Evolutionary conservation across 345 rosid genomes (phyloP).

Genomic region (Melaleuca quinquenervia): DNA sequence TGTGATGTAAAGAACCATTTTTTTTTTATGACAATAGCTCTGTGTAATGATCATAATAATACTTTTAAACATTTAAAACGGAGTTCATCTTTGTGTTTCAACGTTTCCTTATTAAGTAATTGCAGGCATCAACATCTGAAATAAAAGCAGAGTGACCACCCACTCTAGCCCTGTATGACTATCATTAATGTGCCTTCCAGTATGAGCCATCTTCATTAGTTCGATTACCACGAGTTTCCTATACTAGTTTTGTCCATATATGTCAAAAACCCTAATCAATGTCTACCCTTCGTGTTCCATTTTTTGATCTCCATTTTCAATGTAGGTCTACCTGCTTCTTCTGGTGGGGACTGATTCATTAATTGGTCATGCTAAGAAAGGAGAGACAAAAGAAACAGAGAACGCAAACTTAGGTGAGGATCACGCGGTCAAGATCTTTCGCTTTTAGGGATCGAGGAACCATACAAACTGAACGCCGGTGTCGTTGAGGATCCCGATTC

Average conservation of each 20-base stretch:
- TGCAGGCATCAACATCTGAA: neutral
- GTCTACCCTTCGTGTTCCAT: neutral
- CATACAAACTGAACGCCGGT: conserved; percentile 47
- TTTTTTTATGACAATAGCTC: neutral
- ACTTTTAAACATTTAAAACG: neutral
- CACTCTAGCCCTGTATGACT: neutral
- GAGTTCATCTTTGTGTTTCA: neutral
- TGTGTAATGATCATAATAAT: neutral
- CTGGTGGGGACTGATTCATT: neutral
- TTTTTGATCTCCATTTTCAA: neutral
- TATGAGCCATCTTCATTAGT: neutral
- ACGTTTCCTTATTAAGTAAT: neutral
- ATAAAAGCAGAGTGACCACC: neutral
- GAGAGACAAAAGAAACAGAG: neutral
- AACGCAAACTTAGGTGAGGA: neutral
- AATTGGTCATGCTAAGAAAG: neutral
- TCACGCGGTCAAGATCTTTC: neutral
- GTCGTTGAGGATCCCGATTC: conserved; percentile 43
- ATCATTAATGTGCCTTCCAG: neutral
- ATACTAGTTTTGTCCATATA: neutral
- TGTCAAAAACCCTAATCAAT: neutral
- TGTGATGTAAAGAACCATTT: neutral
- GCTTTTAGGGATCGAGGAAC: neutral
- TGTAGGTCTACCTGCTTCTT: neutral
- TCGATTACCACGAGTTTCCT: neutral